Evolutionary conservation across 2,329 filamentous ascomycete species (phyloP).

Genomic region (Thelonectria blattea): DNA sequence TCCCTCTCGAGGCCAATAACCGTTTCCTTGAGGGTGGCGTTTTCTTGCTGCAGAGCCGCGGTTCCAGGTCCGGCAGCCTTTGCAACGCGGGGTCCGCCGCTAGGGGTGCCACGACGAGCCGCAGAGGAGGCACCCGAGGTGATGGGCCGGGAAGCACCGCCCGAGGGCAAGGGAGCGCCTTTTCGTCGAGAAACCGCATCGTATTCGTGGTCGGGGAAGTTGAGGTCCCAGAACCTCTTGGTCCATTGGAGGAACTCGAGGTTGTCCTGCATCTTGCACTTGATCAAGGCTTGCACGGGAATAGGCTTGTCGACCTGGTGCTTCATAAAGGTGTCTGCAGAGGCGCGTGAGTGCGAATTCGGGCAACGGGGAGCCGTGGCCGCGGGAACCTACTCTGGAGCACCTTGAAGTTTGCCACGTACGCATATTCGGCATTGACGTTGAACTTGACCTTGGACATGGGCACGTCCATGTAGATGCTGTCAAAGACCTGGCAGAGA

Average conservation of each 20-base stretch:
- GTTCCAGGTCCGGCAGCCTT: conserved; percentile 62
- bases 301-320: conserved; percentile 90
- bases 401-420: conserved; percentile 98
- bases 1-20: conserved; percentile 95
- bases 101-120: conserved; percentile 64
- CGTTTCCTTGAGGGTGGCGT: conserved; percentile 88
- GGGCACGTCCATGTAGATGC: conserved; percentile 93
- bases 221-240: conserved; percentile 97
- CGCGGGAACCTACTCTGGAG: conserved; percentile 76
- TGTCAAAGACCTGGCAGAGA: conserved; percentile 97
- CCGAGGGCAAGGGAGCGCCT: conserved; percentile 67
- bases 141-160: conserved; percentile 56
- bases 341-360: conserved; percentile 17
- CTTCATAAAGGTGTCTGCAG: conserved; percentile 77
- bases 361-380: background rate
- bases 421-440: conserved; percentile 94
- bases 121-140: conserved; percentile 58
- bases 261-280: conserved; percentile 99
- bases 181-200: conserved; percentile 87
- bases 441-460: conserved; percentile 99
- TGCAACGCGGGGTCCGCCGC: conserved; percentile 56
- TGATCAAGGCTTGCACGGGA: conserved; percentile 85
- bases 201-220: conserved; percentile 97
- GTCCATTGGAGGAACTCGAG: conserved; percentile 98
- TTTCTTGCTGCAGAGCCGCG: conserved; percentile 82